These are phyloP conservation scores for Gorgonomyces haynaldii DNA, from an alignment of 192 early-diverging fungal species.

Conservation along the genomic window DNA sequence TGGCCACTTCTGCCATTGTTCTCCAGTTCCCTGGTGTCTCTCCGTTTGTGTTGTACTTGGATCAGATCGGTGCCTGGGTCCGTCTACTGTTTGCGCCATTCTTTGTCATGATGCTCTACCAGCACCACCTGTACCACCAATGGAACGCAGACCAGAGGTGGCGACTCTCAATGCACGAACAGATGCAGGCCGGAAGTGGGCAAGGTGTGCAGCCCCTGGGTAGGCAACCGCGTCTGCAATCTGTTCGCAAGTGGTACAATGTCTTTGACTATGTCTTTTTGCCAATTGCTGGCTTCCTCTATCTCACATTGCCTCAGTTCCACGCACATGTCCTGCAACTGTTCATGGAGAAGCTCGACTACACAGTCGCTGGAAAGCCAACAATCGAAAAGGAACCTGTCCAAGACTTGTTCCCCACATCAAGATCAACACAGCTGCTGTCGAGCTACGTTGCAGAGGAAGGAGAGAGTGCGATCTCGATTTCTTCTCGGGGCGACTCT, in stretches of 20 bases:
- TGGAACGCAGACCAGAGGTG: slow-evolving; percentile 26
- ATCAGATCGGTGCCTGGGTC: slow-evolving; percentile 16
- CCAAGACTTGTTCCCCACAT: not conserved
- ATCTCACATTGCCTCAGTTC: slow-evolving; percentile 17
- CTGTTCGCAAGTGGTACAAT: slow-evolving; percentile 8
- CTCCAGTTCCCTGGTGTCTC: slow-evolving; percentile 19
- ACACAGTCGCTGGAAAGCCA: slow-evolving; percentile 23
- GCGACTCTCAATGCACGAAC: slow-evolving; percentile 8
- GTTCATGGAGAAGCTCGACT: slow-evolving; percentile 19
- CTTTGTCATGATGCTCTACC: slow-evolving; percentile 11
- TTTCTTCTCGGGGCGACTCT: slow-evolving; percentile 6
- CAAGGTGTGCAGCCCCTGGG: slow-evolving; percentile 23
- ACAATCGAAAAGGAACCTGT: slow-evolving; percentile 6
- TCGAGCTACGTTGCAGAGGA: not conserved
- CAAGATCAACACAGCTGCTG: not conserved
- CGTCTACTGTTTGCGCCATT: slow-evolving; percentile 8
- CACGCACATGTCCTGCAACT: slow-evolving; percentile 20
- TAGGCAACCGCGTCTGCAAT: slow-evolving; percentile 8
- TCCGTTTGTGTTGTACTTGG: slow-evolving; percentile 16
- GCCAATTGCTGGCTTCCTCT: slow-evolving; percentile 19
- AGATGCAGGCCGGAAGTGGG: slow-evolving; percentile 12
- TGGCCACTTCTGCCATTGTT: slow-evolving; percentile 11
- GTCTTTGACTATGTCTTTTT: slow-evolving; percentile 22
- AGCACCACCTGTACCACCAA: slow-evolving; percentile 26
- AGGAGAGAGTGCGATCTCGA: no score